Base-by-base conservation (phyloP, 768 basidiomycete genomes). In the Hericium erinaceus region DNA sequence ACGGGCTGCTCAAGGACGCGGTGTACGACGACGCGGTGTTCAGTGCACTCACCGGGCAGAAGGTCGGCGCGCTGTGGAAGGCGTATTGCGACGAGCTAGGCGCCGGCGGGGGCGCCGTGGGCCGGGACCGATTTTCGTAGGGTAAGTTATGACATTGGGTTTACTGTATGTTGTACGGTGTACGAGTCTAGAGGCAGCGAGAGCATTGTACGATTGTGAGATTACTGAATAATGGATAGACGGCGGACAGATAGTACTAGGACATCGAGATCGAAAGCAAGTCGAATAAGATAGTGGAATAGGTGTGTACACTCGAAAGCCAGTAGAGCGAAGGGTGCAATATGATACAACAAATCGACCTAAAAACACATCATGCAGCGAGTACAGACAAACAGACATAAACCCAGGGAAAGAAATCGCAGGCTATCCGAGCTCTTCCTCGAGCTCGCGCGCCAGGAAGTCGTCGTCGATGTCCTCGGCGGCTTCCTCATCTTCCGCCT, bases 401-500 rank as follows among this genome's bases (percentile, higher is more conserved):
- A 33, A 33, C 33, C 33, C 33, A 33, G 33, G 33, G 7, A 46
- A 46, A 46, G n/a, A 20, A 20, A 48, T 4, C 22, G 12, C 10
- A 37, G 18, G 63, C 70, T 83, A 90, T 80, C 87, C 84, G 81
- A 78, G 81, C 59, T 89, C 87, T 67, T 85, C 85, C 66, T 82
- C 86, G 62, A 91, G 73, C 65, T 87, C 89, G 40, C 84, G 77
- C n/a, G 87, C 83, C n/a, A 90, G 73, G 67, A 89, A 89, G 67
- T 90, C 88, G 44, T 89, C 87, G 4, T 87, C 87, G 1, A 80
- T 78, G 1, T 82, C 82, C 0, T 77, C 78, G 12, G 74, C 78
- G 1, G 74, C 77, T 0, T 77, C 78, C 12, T 74, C 78, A 0
- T 74, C 77, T 0, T 72, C 77, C 0, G 76, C 79, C 2, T 78